Base-by-base conservation (phyloP, 108 stramenopile genomes). In the Pseudonitzschia pungens region DNA sequence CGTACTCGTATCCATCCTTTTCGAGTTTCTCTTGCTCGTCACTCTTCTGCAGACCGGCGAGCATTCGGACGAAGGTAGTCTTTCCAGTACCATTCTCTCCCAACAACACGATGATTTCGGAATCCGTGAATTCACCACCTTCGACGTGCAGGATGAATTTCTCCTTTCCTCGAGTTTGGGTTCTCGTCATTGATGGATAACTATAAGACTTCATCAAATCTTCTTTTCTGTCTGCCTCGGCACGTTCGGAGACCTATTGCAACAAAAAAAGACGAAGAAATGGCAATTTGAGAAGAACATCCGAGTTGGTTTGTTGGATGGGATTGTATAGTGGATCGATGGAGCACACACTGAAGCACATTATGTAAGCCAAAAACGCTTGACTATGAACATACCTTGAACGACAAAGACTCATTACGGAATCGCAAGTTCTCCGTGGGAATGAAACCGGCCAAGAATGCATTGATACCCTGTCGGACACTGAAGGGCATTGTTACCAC, bases 401-500 rank as follows among this genome's bases (percentile, higher is more conserved):
- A 99, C 45, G 91, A 87, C 28, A 99, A 89, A 14, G 96, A 89
- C 76, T 94, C 94, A 68, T 98, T 96, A 65, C 99, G 88, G 89
- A 99, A 99, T 24, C 99, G 81, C 65, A 99, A 75, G 79, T 99
- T 99, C 88, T 99, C 99, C 26, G 99, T 98, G 56, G 96, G 96
- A 63, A 99, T 89, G 81, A 96, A 99, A 27, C 99, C 98, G 3
- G 98, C 96, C 70, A 99, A 84, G 84, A 99, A 99, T 53, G 97
- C 91, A 83, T 99, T 99, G 88, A 99, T 99, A 68, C 98, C 99
- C 50, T 95, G 95, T 20, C 97, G 89, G 16, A 99, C 99, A 62
- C 94, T 89, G 78, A 97, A 97, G 21, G 98, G 99, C 99, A 98
- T 99, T 66, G 99, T 99, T 20, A 99, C 99, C 32, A 99, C 99